These are phyloP conservation scores for Globisporangium cederbergense DNA, from an alignment of 352 stramenopile genomes.

Conservation along the genomic window DNA sequence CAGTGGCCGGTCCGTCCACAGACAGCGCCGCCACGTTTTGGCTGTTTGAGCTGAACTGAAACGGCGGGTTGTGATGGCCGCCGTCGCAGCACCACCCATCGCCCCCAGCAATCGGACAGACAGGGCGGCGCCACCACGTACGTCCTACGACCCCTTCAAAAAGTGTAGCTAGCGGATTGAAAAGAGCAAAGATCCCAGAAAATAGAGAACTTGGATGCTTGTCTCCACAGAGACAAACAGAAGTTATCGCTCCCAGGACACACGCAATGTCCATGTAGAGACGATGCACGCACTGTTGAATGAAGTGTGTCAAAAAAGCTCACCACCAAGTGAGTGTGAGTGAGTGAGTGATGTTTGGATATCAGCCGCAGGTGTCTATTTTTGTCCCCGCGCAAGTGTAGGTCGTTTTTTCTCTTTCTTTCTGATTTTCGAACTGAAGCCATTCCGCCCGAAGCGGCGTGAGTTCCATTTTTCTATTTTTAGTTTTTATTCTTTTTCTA, in stretches of 20 bases:
- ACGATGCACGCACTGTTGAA: neutral
- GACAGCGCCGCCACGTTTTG: neutral
- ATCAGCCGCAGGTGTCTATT: constrained; percentile 1
- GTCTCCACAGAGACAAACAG: neutral
- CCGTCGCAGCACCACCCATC: neutral
- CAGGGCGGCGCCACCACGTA: neutral
- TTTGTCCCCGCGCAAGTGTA: constrained; percentile 5
- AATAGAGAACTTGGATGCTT: neutral
- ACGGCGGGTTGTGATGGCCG: neutral
- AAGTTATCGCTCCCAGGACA: neutral
- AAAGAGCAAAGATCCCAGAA: constrained; percentile 1
- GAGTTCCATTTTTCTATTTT: constrained; percentile 2
- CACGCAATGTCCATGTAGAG: neutral
- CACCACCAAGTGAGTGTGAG: neutral
- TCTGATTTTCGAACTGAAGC: constrained; percentile 12
- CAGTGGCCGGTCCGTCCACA: no score
- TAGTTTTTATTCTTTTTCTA: neutral
- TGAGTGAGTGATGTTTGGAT: neutral
- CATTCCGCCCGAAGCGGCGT: constrained; percentile 3
- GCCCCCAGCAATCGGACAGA: neutral
- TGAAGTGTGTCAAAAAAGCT: neutral
- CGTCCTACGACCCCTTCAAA: neutral
- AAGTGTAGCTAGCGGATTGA: constrained; percentile 2
- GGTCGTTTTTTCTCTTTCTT: neutral
- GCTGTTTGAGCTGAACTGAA: neutral